These are phyloP conservation scores for Ophiocordyceps unilateralis DNA, from an alignment of 2,329 filamentous ascomycete species.

Conservation along the genomic window DNA sequence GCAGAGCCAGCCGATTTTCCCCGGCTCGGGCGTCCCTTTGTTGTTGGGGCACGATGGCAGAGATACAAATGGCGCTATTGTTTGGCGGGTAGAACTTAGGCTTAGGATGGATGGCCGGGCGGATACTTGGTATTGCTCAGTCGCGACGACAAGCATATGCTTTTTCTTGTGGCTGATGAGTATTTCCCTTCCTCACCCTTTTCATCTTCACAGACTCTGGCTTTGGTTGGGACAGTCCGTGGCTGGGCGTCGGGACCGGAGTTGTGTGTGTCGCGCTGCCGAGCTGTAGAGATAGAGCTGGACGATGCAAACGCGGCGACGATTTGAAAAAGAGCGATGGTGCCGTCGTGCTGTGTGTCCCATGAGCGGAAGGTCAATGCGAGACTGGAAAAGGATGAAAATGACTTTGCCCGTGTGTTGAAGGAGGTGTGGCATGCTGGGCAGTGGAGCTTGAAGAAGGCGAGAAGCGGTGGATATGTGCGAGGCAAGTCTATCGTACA, in stretches of 20 bases:
- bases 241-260: no score
- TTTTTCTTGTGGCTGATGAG: not conserved
- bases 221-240: not conserved
- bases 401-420: not conserved
- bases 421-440: no score
- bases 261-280: not conserved
- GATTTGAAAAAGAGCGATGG: not conserved
- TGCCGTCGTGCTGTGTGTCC: not conserved
- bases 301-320: conserved; percentile 9
- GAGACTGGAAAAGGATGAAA: not conserved
- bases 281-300: conserved; percentile 5
- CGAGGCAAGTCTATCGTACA: no score
- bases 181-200: not conserved
- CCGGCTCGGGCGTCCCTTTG: no score
- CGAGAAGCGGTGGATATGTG: not conserved
- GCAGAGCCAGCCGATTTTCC: not conserved
- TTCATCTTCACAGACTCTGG: not conserved
- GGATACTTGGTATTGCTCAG: not conserved
- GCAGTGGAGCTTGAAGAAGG: no score
- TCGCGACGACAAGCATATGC: not conserved
- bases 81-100: conserved; percentile 1
- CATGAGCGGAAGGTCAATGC: not conserved
- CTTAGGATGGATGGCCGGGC: not conserved
- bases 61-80: conserved; percentile 2
- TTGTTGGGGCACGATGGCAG: conserved; percentile 1